A percentile compares a stretch with the other conserved stretches of the same genome.
phyloP scores from a whole-genome alignment of 371 early-diverging fungal species.

The Haplosporangium sp. region DNA sequence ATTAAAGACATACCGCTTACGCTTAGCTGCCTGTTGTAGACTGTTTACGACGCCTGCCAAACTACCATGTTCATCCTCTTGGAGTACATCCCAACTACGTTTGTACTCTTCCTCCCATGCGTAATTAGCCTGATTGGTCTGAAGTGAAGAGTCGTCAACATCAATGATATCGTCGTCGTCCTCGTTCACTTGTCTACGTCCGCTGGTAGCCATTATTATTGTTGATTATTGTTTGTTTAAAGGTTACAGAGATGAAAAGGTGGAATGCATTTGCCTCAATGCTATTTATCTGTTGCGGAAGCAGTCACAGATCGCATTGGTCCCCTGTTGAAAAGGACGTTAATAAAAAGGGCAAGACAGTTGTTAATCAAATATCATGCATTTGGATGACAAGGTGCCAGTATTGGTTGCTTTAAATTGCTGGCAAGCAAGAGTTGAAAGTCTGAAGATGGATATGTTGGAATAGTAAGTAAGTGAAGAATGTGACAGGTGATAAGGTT shows the following conservation, averaged over 20 bases:
- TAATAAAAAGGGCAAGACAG: no score
- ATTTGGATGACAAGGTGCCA: no score
- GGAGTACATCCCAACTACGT: conserved; percentile 94
- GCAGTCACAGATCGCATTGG: not conserved
- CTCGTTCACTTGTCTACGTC: conserved; percentile 42
- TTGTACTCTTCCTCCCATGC: conserved; percentile 97
- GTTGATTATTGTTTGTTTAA: not conserved
- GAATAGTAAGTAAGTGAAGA: no score
- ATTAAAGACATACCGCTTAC: conserved; percentile 65
- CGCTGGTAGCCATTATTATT: conserved; percentile 42
- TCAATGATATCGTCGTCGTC: conserved; percentile 55
- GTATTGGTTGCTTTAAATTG: not conserved
- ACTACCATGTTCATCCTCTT: conserved; percentile 92
- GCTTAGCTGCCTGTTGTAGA: conserved; percentile 81
- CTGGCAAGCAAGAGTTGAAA: not conserved
- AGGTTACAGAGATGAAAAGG: not conserved
- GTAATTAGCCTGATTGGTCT: conserved; percentile 63
- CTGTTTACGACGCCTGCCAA: conserved; percentile 81
- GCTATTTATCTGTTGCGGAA: not conserved
- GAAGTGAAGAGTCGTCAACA: conserved; percentile 52
- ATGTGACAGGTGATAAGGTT: no score
- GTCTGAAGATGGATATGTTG: no score
- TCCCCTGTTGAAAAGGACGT: no score
- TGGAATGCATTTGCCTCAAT: not conserved
- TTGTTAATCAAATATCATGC: not conserved